phyloP scores from a whole-genome alignment of 176 grass and related monocot species.

The Rhynchospora tenuis region DNA sequence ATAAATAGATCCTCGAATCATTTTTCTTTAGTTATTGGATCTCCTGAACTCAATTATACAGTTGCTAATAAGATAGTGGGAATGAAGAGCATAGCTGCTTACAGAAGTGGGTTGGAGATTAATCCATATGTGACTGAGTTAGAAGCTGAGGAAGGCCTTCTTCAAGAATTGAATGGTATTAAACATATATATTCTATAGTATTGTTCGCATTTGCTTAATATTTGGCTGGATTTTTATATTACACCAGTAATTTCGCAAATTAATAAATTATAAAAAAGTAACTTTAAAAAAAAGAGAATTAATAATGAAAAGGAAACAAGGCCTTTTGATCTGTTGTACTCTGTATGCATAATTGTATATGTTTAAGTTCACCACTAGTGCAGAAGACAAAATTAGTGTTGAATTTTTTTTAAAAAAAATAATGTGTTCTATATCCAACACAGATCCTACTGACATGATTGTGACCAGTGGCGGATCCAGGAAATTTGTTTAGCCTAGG shows the following conservation, averaged over 20 bases:
- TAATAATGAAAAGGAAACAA: background rate
- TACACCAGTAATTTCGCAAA: background rate
- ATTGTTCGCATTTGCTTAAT: background rate
- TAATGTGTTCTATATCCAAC: too few relatives aligned
- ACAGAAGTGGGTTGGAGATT: conserved; percentile 86
- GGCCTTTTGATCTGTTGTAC: background rate
- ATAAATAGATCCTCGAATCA: background rate
- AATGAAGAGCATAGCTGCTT: conserved; percentile 91
- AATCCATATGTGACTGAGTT: conserved; percentile 58
- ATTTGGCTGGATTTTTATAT: background rate
- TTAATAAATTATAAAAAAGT: background rate
- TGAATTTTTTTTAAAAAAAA: conserved; percentile 3
- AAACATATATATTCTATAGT: conserved; percentile 20
- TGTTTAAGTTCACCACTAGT: background rate
- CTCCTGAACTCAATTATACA: conserved; percentile 57
- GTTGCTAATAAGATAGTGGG: conserved; percentile 63
- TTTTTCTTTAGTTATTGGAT: conserved; percentile 21
- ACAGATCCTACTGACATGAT: too few relatives aligned
- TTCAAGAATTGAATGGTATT: conserved; percentile 61
- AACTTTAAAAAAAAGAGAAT: background rate
- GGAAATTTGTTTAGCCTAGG: too few relatives aligned
- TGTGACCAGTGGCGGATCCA: too few relatives aligned
- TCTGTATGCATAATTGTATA: background rate
- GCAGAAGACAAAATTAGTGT: background rate
- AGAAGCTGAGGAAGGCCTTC: conserved; percentile 78